A percentile compares a stretch with the other conserved stretches of the same genome.
Evolutionary conservation across 441 rosid species (phyloP).

Genomic region (Rhodomyrtus psidioides): DNA sequence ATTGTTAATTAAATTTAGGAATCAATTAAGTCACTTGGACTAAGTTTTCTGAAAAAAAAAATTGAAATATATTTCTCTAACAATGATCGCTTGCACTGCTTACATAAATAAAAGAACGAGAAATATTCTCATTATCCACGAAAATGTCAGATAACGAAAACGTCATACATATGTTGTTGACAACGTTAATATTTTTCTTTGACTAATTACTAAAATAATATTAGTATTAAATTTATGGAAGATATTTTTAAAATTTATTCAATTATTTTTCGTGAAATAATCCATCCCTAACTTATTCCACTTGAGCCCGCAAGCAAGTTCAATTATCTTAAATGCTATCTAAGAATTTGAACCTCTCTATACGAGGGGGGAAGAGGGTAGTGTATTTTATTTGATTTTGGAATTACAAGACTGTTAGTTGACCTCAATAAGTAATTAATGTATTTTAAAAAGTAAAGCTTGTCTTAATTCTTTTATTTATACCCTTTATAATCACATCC

Average conservation of each 20-base stretch:
- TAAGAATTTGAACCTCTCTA: background rate
- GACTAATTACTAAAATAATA: background rate
- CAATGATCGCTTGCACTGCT: too few relatives aligned
- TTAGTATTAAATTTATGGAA: too few relatives aligned
- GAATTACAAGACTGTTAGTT: background rate
- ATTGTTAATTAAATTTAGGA: background rate
- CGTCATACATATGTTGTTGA: too few relatives aligned
- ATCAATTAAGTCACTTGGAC: background rate
- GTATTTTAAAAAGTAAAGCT: too few relatives aligned
- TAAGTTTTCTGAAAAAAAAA: too few relatives aligned
- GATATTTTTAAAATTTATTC: too few relatives aligned
- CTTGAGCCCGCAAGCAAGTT: background rate
- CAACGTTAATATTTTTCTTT: too few relatives aligned
- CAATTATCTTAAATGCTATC: background rate
- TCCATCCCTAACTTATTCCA: too few relatives aligned
- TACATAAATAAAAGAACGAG: too few relatives aligned
- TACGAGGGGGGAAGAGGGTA: background rate
- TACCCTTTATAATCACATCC: background rate
- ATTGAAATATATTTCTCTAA: too few relatives aligned
- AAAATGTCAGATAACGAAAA: too few relatives aligned
- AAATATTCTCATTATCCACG: too few relatives aligned
- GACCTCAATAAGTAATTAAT: background rate
- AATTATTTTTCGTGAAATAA: background rate
- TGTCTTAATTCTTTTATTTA: background rate
- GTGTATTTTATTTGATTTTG: background rate